A percentile compares a stretch with the other conserved stretches of the same genome.
Evolutionary conservation across 2,329 filamentous ascomycete species (phyloP).

Genomic region (Paecilomyces fulvus): DNA sequence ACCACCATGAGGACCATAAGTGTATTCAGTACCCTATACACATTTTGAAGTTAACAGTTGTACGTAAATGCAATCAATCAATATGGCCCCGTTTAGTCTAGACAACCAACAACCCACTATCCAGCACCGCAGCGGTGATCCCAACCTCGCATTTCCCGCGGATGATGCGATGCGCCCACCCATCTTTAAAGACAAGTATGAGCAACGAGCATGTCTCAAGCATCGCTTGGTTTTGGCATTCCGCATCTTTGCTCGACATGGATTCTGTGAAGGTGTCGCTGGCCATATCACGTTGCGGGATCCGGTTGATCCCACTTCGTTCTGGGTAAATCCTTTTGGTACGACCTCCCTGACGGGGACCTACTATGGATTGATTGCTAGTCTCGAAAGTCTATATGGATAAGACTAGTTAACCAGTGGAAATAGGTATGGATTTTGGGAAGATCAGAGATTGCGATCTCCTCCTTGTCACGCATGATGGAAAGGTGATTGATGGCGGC

Average conservation of each 20-base stretch:
- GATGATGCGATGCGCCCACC: conserved; percentile 2
- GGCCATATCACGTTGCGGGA: conserved; percentile 38
- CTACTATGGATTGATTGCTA: too few species aligned
- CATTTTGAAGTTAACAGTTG: background rate
- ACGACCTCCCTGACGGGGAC: background rate
- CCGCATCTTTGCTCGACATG: conserved; percentile 40
- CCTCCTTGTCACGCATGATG: background rate
- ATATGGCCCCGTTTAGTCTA: background rate
- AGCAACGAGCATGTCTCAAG: conserved; percentile 29
- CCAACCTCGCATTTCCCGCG: background rate
- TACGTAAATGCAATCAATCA: background rate
- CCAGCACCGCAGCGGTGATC: background rate
- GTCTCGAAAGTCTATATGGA: too few species aligned
- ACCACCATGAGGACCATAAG: background rate
- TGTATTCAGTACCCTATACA: background rate
- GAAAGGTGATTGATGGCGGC: background rate
- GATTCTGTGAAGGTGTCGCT: conserved; percentile 40
- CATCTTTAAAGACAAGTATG: conserved; percentile 22
- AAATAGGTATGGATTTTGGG: background rate
- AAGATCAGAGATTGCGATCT: background rate
- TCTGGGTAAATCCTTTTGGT: background rate
- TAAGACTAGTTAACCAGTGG: background rate
- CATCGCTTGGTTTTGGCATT: conserved; percentile 42
- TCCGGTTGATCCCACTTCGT: background rate
- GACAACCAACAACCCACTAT: background rate